phyloP scores from a whole-genome alignment of 768 basidiomycete species.

The Boletus rex-veris region DNA sequence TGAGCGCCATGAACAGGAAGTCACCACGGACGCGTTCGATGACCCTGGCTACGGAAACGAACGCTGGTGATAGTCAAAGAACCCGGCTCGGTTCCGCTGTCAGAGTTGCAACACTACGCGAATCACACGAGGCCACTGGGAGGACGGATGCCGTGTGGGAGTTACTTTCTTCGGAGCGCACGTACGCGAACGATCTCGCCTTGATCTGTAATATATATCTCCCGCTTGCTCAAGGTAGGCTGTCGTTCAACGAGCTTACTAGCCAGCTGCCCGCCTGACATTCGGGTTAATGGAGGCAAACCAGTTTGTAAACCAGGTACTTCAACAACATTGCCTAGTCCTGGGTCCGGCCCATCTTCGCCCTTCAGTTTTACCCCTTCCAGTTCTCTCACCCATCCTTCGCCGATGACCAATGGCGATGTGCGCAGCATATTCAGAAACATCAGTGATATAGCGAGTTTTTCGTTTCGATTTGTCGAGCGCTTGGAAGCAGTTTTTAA shows the following conservation, averaged over 20 bases:
- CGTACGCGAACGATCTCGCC: constrained; percentile 71
- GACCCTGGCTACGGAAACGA: not conserved
- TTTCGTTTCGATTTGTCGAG: constrained; percentile 59
- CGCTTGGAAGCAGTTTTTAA: constrained; percentile 60
- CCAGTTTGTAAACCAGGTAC: constrained; percentile 21
- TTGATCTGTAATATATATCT: constrained; percentile 69
- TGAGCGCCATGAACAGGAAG: not conserved
- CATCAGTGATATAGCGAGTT: constrained; percentile 61
- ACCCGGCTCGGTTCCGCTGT: not conserved
- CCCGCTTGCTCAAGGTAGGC: constrained; percentile 65
- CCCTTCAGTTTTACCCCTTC: constrained; percentile 35
- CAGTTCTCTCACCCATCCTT: constrained; percentile 36
- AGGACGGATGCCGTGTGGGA: constrained; percentile 67
- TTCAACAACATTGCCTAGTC: constrained; percentile 17
- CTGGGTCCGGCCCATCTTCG: constrained; percentile 31
- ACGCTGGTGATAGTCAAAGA: not conserved
- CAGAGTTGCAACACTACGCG: constrained; percentile 18
- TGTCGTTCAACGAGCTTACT: not conserved
- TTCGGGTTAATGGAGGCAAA: constrained; percentile 29
- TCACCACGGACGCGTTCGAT: too few relatives aligned
- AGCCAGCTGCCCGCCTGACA: not conserved
- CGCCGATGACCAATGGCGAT: constrained; percentile 61
- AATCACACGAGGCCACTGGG: constrained; percentile 35
- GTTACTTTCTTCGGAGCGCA: constrained; percentile 67
- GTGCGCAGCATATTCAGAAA: constrained; percentile 68